phyloP scores from a whole-genome alignment of 495 filamentous ascomycete genomes.

The Penicillium riverlandense region DNA sequence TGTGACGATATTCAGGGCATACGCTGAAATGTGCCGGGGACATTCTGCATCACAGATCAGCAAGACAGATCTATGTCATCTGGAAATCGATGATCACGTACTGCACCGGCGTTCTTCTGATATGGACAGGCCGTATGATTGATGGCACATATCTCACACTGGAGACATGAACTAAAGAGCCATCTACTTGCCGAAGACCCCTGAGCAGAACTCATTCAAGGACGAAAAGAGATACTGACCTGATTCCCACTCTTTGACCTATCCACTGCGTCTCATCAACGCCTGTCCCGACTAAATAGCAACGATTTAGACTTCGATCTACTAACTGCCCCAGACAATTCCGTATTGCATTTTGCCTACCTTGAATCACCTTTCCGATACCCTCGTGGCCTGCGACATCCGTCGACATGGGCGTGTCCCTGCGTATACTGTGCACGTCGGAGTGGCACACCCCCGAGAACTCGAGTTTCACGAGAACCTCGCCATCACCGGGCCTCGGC shows the following conservation, averaged over 20 bases:
- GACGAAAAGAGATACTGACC: conserved; percentile 14
- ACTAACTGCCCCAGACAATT: not conserved
- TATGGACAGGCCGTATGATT: conserved; percentile 38
- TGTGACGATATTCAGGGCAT: too few relatives aligned
- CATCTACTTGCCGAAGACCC: conserved; percentile 16
- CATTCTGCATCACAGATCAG: conserved; percentile 19
- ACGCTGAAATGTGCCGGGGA: conserved; percentile 40
- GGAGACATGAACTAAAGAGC: conserved; percentile 37
- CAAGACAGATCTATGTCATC: not conserved
- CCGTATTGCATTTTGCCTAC: conserved; percentile 10
- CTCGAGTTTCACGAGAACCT: conserved; percentile 35
- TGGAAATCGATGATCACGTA: conserved; percentile 11
- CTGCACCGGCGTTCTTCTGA: conserved; percentile 38
- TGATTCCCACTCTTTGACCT: conserved; percentile 29
- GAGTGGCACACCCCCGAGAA: conserved; percentile 39
- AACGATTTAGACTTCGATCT: not conserved
- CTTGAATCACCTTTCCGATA: conserved; percentile 30
- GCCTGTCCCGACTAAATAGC: conserved; percentile 21
- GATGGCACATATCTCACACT: conserved; percentile 40
- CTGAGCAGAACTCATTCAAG: not conserved
- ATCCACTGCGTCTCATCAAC: conserved; percentile 26
- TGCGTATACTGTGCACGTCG: conserved; percentile 36
- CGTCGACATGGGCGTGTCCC: conserved; percentile 40
- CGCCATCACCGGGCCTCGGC: conserved; percentile 24
- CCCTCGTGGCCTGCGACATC: conserved; percentile 41